Evolutionary conservation across 2,329 filamentous ascomycete genomes (phyloP).

Genomic region (Penicillium paneum): DNA sequence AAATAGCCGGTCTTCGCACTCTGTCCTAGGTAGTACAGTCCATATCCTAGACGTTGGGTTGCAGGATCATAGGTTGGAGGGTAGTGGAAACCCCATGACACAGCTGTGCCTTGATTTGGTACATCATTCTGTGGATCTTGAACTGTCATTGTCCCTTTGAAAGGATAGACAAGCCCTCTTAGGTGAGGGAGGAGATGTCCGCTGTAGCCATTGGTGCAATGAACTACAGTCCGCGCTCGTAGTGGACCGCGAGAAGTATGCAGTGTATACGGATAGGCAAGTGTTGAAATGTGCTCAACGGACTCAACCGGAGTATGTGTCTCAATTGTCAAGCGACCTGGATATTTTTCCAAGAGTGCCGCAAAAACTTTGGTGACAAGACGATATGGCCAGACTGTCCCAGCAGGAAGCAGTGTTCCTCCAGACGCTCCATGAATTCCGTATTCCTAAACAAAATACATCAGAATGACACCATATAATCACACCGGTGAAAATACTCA

Average conservation of each 20-base stretch:
- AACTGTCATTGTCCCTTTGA: slow-evolving; percentile 46
- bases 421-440: slow-evolving; percentile 23
- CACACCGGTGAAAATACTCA: background rate
- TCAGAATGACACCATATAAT: background rate
- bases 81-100: slow-evolving; percentile 35
- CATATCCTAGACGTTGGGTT: slow-evolving; percentile 15
- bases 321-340: slow-evolving; percentile 29
- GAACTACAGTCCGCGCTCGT: slow-evolving; percentile 35
- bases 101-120: slow-evolving; percentile 16
- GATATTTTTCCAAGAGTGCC: slow-evolving; percentile 22
- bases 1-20: slow-evolving; percentile 26
- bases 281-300: slow-evolving; percentile 14
- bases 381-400: slow-evolving; percentile 39
- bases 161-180: slow-evolving; percentile 38
- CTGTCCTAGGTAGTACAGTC: slow-evolving; percentile 29
- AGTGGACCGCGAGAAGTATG: slow-evolving; percentile 39
- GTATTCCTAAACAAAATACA: slow-evolving; percentile 12
- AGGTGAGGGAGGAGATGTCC: slow-evolving; percentile 44
- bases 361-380: slow-evolving; percentile 32
- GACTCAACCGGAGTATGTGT: slow-evolving; percentile 31
- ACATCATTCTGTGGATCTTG: slow-evolving; percentile 31
- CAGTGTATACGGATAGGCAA: slow-evolving; percentile 27
- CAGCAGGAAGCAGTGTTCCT: slow-evolving; percentile 28
- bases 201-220: slow-evolving; percentile 46
- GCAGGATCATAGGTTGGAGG: slow-evolving; percentile 20